Evolutionary conservation across 2,329 filamentous ascomycete genomes (phyloP), one percentile per base, ranked within the genome.

Genomic region (Lasiodiplodia theobromae): DNA sequence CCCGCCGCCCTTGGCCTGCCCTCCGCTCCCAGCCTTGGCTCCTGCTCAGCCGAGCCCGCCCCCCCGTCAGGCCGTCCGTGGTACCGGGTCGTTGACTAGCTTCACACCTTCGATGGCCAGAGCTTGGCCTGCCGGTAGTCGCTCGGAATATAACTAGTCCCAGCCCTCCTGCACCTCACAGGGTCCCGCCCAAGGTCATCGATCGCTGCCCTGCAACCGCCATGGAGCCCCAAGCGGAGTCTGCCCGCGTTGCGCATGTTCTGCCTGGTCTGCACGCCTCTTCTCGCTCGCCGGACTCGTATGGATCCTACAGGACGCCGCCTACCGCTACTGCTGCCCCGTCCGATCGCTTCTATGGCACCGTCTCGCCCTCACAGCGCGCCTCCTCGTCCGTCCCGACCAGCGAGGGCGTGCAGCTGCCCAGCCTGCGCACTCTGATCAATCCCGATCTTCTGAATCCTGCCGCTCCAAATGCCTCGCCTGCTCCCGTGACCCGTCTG

Each of bases 391-490:
- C 65, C 37, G 31, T 38, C 38, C 58, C 65, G 25, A 10, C 16
- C 16, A 38, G 18, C 65, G 65, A 67, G 28, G 49, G 44, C 44
- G 65, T 67, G 69, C 76, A 79, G 71, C 70, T 80, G 66, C 78
- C 78, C 34, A 79, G 78, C 64, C 74, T 80, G 47, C 77, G 78
- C 68, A 78, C 77, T 37, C 76, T 80, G 63, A 71, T 80, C 52
- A 75, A 78, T 69, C 77, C 78, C 58, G 72, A 77, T 66, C 70
- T 79, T 63, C 75, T 80, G 64, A 77, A 79, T 74, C 72, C 69
- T 78, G 77, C 58, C 65, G 72, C 53, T 71, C 73, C 67, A 74
- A 77, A 66, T 70, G 56, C 54, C 28, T 68, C 63, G 23, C 66
- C 54, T 23, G 66, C 47, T 23, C 56, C 54, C 21, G 40, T 57